Evolutionary conservation across 2,329 filamentous ascomycete genomes (phyloP).

Genomic region (Elsinoe batatas): DNA sequence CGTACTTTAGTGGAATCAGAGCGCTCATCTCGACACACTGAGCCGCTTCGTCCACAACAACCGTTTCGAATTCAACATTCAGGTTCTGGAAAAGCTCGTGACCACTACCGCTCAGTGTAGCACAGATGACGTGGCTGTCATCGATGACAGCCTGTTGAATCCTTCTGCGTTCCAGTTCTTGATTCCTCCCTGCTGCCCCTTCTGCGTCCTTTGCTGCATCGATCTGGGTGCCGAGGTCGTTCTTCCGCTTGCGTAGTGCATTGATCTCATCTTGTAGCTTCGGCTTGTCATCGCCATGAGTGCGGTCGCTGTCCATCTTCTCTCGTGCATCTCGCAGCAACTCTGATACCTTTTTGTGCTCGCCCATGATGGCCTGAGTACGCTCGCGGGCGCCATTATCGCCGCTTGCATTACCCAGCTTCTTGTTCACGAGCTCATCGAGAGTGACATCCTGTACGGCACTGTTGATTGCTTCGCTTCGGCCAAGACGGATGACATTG

Average conservation of each 20-base stretch:
- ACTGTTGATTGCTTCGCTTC: conserved; percentile 83
- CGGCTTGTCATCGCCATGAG: conserved; percentile 42
- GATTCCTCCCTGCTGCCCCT: conserved; percentile 69
- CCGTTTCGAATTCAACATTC: conserved; percentile 94
- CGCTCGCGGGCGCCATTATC: conserved; percentile 39
- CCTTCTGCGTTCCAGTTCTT: conserved; percentile 71
- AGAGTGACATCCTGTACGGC: conserved; percentile 85
- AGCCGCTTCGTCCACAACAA: conserved; percentile 95
- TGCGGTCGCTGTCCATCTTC: conserved; percentile 51
- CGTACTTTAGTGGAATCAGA: conserved; percentile 93
- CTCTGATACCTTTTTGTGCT: conserved; percentile 51
- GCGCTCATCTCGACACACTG: conserved; percentile 97
- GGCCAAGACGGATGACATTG: conserved; percentile 80
- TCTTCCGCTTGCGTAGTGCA: conserved; percentile 65
- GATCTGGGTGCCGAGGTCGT: conserved; percentile 67
- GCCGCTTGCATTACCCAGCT: conserved; percentile 41
- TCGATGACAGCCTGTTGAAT: conserved; percentile 88
- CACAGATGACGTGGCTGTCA: conserved; percentile 83
- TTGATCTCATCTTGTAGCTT: conserved; percentile 68
- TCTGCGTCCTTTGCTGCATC: conserved; percentile 81
- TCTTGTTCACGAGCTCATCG: conserved; percentile 76
- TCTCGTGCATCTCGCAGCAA: conserved; percentile 62
- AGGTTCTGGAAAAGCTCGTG: conserved; percentile 96
- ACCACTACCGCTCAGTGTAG: conserved; percentile 87
- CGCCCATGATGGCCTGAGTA: conserved; percentile 58